Evolutionary conservation across 164 flowering plant genomes (phyloP).

Genomic region (Platanus orientalis): DNA sequence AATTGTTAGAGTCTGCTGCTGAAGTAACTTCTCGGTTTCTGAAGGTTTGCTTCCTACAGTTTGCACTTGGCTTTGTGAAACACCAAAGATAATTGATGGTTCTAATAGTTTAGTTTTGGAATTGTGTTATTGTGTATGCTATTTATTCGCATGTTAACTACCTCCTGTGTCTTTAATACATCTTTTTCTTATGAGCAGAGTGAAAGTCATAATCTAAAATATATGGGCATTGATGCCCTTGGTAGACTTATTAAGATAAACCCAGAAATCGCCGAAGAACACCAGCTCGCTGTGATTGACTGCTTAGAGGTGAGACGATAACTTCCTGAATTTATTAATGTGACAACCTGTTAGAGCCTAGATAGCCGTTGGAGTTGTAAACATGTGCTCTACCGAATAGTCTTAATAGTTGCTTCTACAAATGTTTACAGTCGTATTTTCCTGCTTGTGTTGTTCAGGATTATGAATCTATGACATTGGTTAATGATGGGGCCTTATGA

Average conservation of each 20-base stretch:
- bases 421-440: no score
- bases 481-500: no score
- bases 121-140: background rate
- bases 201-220: conserved; percentile 89
- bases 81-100: background rate
- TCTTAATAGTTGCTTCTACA: no score
- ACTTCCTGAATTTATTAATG: background rate
- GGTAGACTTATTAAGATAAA: conserved; percentile 80
- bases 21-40: conserved; percentile 80
- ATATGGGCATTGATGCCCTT: conserved; percentile 98
- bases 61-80: conserved; percentile 1
- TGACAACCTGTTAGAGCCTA: background rate
- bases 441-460: background rate
- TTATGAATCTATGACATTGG: no score
- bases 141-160: background rate
- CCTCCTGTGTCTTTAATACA: background rate
- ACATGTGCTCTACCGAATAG: background rate
- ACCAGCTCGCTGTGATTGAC: conserved; percentile 96
- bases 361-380: background rate
- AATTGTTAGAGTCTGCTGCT: conserved; percentile 90
- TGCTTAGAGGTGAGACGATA: conserved; percentile 81
- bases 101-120: background rate
- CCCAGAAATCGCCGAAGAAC: conserved; percentile 96
- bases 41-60: conserved; percentile 48
- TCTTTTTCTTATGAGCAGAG: conserved; percentile 49